Base-by-base conservation (phyloP, 176 grass and related monocot species). In the Carex scoparia region DNA sequence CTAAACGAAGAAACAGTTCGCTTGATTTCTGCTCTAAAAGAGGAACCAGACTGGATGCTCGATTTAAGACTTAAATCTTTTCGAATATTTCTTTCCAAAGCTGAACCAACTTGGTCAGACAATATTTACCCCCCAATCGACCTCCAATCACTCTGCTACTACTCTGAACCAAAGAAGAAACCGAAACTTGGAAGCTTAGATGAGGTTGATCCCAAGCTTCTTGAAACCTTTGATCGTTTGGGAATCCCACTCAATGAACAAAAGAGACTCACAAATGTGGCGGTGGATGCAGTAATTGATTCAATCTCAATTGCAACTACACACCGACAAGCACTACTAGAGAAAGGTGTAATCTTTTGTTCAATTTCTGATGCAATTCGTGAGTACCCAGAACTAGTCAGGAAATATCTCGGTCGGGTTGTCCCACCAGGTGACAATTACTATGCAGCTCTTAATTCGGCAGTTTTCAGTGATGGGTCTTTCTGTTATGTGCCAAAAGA, bases 401-500 rank as follows among this genome's bases (percentile, higher is more conserved):
- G 49, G 72, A 86, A 90, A 67, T 87, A 98, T 59, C 85, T 98
- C 18, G 95, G 95, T 8, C 87, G 74, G 48, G 73, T 98, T 2
- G 95, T 98, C 2, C 95, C 95, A 0, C 83, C 91, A 0, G 88
- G 84, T 0, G 95, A 98, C 53, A 98, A 98, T 79, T 98, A 95
- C 88, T 98, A 95, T 23, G 95, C 95, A 0, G 91, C 95, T 8
- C 95, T 98, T 59, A 98, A 98, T 89, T 98, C 95, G 0, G 95
- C 95, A 0, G 93, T 98, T 18, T 95, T 98, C 83, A 95, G 93
- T 57, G 95, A 98, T 10, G 95, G 95, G 0, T 98, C 95, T 16
- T 98, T 98, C 95, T 98, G 95, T 86, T 98, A 98, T 14, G 86
- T 98, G 46, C 95, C 95, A 61, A 98, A 95, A 90, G 93, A 94